phyloP scores from a whole-genome alignment of 1,284 basidiomycete species.

The Thecaphora thlaspeos region DNA sequence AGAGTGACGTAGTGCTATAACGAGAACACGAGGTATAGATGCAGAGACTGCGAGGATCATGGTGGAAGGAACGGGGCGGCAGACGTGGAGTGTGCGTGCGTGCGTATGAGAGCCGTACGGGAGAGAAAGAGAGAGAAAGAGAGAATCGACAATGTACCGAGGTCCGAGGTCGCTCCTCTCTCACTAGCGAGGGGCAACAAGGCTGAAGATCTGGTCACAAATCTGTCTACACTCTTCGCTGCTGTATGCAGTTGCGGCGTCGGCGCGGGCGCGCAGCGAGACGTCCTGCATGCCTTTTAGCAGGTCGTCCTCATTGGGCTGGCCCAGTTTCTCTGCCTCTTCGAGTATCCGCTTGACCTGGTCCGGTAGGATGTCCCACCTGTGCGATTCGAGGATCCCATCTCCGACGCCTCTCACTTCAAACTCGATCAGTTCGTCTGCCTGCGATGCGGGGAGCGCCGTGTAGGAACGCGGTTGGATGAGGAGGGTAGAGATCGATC shows the following conservation, averaged over 20 bases:
- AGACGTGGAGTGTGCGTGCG: too few species aligned
- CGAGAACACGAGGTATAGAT: too few species aligned
- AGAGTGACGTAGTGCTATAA: too few species aligned
- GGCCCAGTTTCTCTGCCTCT: background rate
- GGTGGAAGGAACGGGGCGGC: too few species aligned
- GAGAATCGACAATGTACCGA: too few species aligned
- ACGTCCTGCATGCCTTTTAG: background rate
- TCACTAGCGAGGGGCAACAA: background rate
- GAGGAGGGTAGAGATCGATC: conserved; percentile 6
- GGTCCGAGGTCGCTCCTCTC: too few species aligned
- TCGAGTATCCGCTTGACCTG: conserved; percentile 14
- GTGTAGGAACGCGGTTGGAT: conserved; percentile 20
- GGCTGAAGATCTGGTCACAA: background rate
- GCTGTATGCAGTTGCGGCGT: background rate
- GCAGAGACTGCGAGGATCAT: too few species aligned
- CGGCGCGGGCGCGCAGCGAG: background rate
- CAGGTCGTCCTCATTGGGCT: background rate
- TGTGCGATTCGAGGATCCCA: conserved; percentile 1
- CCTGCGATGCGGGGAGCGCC: conserved; percentile 8
- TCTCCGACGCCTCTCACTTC: conserved; percentile 12
- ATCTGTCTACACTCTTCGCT: background rate
- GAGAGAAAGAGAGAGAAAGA: too few species aligned
- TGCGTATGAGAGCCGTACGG: too few species aligned
- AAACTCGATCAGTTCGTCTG: conserved; percentile 22
- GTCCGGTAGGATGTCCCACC: conserved; percentile 7